Conservation (phyloP, 176 grass and related monocot species). For the Zizania latifolia region DNA sequence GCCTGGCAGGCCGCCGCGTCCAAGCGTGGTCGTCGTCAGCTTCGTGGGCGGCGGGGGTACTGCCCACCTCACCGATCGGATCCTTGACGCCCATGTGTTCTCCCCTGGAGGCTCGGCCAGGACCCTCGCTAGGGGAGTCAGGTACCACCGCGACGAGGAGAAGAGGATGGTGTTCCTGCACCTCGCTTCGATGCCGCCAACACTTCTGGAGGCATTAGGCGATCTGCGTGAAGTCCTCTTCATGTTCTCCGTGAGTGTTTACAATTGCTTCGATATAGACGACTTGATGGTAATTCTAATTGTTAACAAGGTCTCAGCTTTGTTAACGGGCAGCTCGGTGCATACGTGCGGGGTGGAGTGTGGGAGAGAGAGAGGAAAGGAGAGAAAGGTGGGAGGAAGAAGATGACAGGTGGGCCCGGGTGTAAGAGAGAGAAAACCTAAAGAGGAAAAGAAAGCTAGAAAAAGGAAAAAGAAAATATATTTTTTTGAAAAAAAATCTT, state of each 20-base stretch:
- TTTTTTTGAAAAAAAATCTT: too few relatives aligned
- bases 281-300: background rate
- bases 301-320: background rate
- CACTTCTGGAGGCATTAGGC: conserved; percentile 26
- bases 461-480: too few relatives aligned
- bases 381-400: too few relatives aligned
- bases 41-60: conserved; percentile 47
- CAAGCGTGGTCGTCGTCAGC: conserved; percentile 60
- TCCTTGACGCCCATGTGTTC: conserved; percentile 63
- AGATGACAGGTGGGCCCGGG: too few relatives aligned
- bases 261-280: background rate
- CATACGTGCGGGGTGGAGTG: too few relatives aligned
- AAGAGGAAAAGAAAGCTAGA: too few relatives aligned
- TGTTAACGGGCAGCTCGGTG: too few relatives aligned
- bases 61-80: conserved; percentile 63
- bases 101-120: conserved; percentile 45
- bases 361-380: too few relatives aligned
- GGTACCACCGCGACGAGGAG: conserved; percentile 64
- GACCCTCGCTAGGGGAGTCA: conserved; percentile 39
- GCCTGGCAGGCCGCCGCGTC: too few relatives aligned
- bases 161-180: conserved; percentile 62
- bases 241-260: conserved; percentile 73
- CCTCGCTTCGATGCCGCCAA: conserved; percentile 35
- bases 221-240: conserved; percentile 63
- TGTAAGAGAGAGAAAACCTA: too few relatives aligned